Evolutionary conservation across 192 early-diverging fungal species (phyloP).

Genomic region (Coemansia sp.): DNA sequence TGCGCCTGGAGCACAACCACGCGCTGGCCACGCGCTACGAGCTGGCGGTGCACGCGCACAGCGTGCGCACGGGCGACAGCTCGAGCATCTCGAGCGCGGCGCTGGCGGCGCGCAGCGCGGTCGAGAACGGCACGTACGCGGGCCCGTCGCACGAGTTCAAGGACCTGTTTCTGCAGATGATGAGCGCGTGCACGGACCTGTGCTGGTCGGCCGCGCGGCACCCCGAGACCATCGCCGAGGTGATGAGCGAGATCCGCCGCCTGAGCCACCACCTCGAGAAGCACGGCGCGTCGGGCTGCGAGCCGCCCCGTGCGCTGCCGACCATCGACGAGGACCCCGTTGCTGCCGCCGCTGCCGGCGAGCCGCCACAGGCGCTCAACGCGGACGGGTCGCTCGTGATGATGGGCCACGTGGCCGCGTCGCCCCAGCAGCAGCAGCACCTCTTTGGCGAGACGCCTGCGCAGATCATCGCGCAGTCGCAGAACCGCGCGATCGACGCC

Average conservation of each 20-base stretch:
- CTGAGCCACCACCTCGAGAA: constrained; percentile 43
- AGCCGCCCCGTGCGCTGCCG: constrained; percentile 14
- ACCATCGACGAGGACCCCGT: constrained; percentile 18
- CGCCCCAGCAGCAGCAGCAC: background rate
- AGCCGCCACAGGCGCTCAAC: background rate
- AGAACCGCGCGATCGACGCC: constrained; percentile 17
- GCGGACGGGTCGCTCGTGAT: constrained; percentile 31
- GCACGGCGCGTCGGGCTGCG: constrained; percentile 3
- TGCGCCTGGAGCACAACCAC: constrained; percentile 53
- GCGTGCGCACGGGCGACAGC: constrained; percentile 36
- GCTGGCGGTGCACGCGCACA: constrained; percentile 8
- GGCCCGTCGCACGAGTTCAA: constrained; percentile 42
- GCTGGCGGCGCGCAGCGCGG: constrained; percentile 28
- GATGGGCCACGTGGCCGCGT: constrained; percentile 17
- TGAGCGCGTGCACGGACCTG: constrained; percentile 40
- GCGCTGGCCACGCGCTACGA: constrained; percentile 44
- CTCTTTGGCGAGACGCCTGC: constrained; percentile 20
- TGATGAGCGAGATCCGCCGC: constrained; percentile 48
- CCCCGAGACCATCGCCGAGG: constrained; percentile 42
- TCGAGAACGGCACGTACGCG: constrained; percentile 33
- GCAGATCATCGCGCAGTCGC: constrained; percentile 41
- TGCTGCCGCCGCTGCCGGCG: background rate
- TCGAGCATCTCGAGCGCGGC: constrained; percentile 38
- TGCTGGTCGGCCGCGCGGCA: constrained; percentile 53
- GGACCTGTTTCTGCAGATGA: constrained; percentile 49